phyloP scores from a whole-genome alignment of 192 early-diverging fungal genomes.

The Coemansia reversa region DNA sequence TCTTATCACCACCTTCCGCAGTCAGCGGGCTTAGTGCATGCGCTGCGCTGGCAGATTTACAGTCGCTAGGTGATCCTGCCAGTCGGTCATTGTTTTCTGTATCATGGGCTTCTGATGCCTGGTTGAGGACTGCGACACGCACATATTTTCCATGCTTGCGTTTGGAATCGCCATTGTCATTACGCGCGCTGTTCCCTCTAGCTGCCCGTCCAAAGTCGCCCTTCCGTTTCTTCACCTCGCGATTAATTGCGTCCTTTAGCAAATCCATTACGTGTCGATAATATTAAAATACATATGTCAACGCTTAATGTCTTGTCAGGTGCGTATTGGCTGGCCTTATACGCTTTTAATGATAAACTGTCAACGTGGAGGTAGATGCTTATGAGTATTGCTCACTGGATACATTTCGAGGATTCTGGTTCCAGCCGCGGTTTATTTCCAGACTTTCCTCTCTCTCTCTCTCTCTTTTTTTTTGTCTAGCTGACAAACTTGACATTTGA shows the following conservation, averaged over 20 bases:
- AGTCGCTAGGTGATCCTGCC: no score
- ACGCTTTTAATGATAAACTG: no score
- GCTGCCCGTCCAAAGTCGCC: constrained; percentile 37
- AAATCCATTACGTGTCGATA: constrained; percentile 54
- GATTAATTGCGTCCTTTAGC: constrained; percentile 65
- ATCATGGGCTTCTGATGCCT: constrained; percentile 55
- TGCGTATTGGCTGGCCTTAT: no score
- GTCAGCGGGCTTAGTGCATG: background rate
- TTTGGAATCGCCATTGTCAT: constrained; percentile 9
- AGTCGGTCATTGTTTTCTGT: constrained; percentile 26
- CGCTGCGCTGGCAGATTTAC: constrained; percentile 26
- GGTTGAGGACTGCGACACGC: constrained; percentile 76
- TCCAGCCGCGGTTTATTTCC: no score
- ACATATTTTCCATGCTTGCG: constrained; percentile 71
- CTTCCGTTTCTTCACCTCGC: constrained; percentile 71
- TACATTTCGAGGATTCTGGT: no score
- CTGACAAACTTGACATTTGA: no score
- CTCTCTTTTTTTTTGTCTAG: no score
- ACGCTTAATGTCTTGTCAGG: no score
- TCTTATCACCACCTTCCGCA: background rate
- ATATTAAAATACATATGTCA: background rate
- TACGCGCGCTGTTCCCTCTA: constrained; percentile 14
- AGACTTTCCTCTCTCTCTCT: no score
- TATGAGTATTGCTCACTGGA: no score
- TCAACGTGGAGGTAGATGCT: no score